Evolutionary conservation across 495 filamentous ascomycete species (phyloP), one percentile per base, ranked within the genome.

Genomic region (Penicillium desertorum): DNA sequence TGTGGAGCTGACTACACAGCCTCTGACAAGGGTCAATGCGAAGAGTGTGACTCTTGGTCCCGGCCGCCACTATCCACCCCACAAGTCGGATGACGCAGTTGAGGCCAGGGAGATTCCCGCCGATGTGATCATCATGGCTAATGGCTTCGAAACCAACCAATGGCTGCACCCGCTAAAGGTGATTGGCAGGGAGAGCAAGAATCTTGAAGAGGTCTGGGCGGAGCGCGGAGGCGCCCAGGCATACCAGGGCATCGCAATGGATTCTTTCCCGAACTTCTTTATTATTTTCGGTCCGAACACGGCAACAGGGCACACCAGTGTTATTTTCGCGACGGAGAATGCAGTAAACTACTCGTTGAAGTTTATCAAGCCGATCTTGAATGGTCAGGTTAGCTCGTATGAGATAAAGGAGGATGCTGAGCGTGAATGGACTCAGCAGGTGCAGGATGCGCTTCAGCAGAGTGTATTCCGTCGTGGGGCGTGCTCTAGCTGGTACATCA

Each of bases 231-330:
- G 83, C 1, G 67, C 85, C 0, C 83, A 84, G 56, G 82, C 85
- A 5, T 89, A 89, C 64, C 78, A 81, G 51, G 84, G 84, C 4
- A 81, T 81, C 43, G 83, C 85, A 4, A 75, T 89, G 70, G 82
- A 86, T 54, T 77, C 79, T 0, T 89, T 86, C 64, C 86, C 86
- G 0, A 89, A 89, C 54, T 83, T 88, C 67, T 89, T 89, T 70
- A 78, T 86, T 39, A 66, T 88, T 6, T 83, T 84, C 61, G 86
- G 86, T 0, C 86, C 86, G 0, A 88, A 88, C 57, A 86, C 83
- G 1, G 79, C 71, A 0, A 88, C 83, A 2, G 86, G 86, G 0
- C 86, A 89, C 67, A 78, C 73, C 1, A 84, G 79, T 34, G 83
- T 87, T 0, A 80, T 87, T 9, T 73, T 87, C 20, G 78, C 79